phyloP scores from a whole-genome alignment of 441 rosid genomes.

The Cnidoscolus chayamansa region DNA sequence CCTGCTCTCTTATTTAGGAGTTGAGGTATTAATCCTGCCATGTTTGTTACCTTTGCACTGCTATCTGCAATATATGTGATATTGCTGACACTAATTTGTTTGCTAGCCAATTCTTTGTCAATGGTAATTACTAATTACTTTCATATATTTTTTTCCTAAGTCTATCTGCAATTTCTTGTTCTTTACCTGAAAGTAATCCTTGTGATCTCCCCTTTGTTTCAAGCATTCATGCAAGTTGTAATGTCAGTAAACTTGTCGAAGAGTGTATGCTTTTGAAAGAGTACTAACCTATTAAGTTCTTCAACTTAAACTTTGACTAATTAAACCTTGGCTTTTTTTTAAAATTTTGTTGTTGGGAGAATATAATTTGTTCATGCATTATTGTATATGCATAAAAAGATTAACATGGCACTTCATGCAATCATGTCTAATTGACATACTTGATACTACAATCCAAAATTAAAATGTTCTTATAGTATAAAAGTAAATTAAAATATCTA shows the following conservation, averaged over 20 bases:
- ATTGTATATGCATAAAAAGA: no score
- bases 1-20: slow-evolving; percentile 80
- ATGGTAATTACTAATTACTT: no score
- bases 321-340: no score
- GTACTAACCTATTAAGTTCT: no score
- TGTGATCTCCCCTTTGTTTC: background rate
- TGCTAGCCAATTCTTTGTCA: background rate
- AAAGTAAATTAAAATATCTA: no score
- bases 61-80: background rate
- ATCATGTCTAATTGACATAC: no score
- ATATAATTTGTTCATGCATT: no score
- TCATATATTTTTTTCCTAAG: background rate
- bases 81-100: slow-evolving; percentile 13
- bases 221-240: slow-evolving; percentile 5
- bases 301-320: no score
- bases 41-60: slow-evolving; percentile 6
- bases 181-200: background rate
- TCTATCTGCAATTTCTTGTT: background rate
- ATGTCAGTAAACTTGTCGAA: slow-evolving; percentile 12
- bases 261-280: background rate
- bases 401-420: no score
- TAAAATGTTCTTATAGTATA: no score
- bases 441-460: no score
- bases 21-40: slow-evolving; percentile 61
- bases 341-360: no score